phyloP scores from a whole-genome alignment of 306 rosid genomes.

The Medicago truncatula region MtrunA17r5.0-ANR NC_053047.1:20066001-20066500 shows the following conservation, averaged over 20 bases:
- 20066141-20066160: background rate
- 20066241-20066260: background rate
- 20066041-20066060: background rate
- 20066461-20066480: background rate
- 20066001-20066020: background rate
- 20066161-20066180: background rate
- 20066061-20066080: background rate
- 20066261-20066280: background rate
- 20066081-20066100: background rate
- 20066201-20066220: background rate
- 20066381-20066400: background rate
- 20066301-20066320: background rate
- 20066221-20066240: background rate
- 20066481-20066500: background rate
- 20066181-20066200: background rate
- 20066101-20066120: background rate
- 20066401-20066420: background rate
- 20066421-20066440: constrained; percentile 13
- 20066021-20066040: background rate
- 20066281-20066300: background rate
- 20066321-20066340: background rate
- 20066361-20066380: background rate
- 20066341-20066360: background rate
- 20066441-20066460: background rate
- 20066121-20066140: background rate